Percentiles rank a stretch among this genome's conserved stretches.
Conservation (phyloP, 2,329 filamentous ascomycete genomes). For the Alternaria angustiovoidea region DNA sequence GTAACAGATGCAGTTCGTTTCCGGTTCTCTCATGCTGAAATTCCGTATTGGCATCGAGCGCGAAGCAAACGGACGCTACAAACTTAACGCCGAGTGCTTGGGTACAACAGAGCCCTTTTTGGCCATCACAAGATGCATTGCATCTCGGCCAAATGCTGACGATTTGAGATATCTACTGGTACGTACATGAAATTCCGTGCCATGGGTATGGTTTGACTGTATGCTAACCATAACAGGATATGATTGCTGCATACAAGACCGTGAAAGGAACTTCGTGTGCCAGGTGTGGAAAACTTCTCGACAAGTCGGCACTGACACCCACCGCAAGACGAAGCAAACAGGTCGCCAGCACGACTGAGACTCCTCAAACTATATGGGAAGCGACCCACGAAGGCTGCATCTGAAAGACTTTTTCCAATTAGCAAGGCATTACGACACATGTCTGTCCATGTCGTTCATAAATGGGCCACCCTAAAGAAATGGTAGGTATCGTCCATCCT, state of each 20-base stretch:
- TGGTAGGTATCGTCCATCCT: constrained; percentile 28
- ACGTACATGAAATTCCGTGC: constrained; percentile 12
- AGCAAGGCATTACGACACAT: not conserved
- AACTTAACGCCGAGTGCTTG: constrained; percentile 42
- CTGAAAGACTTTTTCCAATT: not conserved
- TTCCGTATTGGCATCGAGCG: constrained; percentile 42
- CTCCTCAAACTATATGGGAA: constrained; percentile 40
- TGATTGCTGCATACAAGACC: constrained; percentile 51
- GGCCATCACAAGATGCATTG: constrained; percentile 46
- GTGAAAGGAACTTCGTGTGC: constrained; percentile 41
- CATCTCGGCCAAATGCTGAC: constrained; percentile 41
- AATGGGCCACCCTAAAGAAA: constrained; percentile 5
- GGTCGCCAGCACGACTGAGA: constrained; percentile 25
- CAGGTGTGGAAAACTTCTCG: constrained; percentile 44
- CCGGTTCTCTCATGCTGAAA: constrained; percentile 31
- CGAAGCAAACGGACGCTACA: constrained; percentile 35
- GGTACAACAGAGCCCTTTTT: constrained; percentile 38
- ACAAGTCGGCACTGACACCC: constrained; percentile 34
- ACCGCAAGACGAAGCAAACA: constrained; percentile 45
- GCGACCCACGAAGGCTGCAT: constrained; percentile 48
- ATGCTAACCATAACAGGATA: constrained; percentile 42
- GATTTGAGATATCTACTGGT: constrained; percentile 48
- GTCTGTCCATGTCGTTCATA: constrained; percentile 7
- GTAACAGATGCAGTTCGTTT: constrained; percentile 36
- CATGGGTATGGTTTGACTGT: not conserved